Base-by-base conservation (phyloP, 2,329 filamentous ascomycete species). In the Thelonectria rubi region DNA sequence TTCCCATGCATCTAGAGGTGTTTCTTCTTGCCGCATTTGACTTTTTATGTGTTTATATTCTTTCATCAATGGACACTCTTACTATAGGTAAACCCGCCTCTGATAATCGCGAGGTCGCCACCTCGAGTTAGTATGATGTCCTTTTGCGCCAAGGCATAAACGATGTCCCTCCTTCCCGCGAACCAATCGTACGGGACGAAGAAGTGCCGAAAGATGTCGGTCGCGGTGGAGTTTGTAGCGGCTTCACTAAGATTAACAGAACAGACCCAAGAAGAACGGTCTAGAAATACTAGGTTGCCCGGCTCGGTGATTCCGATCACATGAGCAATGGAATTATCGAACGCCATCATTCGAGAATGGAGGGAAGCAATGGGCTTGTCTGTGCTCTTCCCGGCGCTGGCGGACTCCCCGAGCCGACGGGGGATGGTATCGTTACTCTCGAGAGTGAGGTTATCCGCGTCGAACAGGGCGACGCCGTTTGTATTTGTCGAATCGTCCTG, bases 221-320 rank as follows among this genome's bases (percentile, higher is more conserved):
- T 47, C 18, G 48, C 15, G 1, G 37, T 18, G 6, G n/a, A 15
- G 26, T 42, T 51, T 32, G 52, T 26, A 34, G 24, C 53, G 17
- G 39, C 34, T 18, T 58, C 47, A 14, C 53, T 52, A 20, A 66
- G 50, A 53, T 63, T 37, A 58, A 56, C 37, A 15, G 64, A 63
- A 50, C 64, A 66, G 18, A 65, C 43, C 62, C 62, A 66, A 47
- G 17, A 63, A 46, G 56, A 43, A 21, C 68, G 64, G 55, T 76
- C 75, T 4, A 75, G 39, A 47, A 64, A 69, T 18, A 79, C 70
- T 1, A 73, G 69, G 18, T 75, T 76, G 48, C 76, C 72, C 49
- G 73, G 69, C 40, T 75, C 74, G 20, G 75, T 73, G 50, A 78
- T 70, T 14, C 74, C 63, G 17, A 73, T 65, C 8, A 73, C 63